These are phyloP conservation scores for Lippia alba DNA, from an alignment of 305 asterid genomes.

Conservation along the genomic window DNA sequence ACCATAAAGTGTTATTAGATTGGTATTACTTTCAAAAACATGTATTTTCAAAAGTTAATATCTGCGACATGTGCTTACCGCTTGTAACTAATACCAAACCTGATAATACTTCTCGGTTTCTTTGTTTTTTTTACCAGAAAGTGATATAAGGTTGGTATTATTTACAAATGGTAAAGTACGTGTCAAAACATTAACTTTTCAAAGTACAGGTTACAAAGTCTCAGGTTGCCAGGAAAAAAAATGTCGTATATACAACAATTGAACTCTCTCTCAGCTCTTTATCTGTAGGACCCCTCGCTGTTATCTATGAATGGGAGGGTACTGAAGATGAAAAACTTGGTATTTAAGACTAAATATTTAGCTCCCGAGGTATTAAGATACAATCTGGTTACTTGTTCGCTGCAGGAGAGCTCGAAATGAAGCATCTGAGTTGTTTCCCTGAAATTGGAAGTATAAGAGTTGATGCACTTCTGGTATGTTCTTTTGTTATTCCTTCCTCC, in stretches of 20 bases:
- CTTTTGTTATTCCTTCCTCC: conserved; percentile 5
- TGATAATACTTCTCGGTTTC: too few species aligned
- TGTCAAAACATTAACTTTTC: too few species aligned
- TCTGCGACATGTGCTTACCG: too few species aligned
- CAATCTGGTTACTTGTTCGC: conserved; percentile 28
- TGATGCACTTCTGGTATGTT: conserved; percentile 54
- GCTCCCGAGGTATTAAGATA: conserved; percentile 7
- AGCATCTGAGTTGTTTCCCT: conserved; percentile 67
- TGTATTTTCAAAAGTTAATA: too few species aligned
- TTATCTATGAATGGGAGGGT: background rate
- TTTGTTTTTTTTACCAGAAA: too few species aligned
- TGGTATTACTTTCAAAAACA: too few species aligned
- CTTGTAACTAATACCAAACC: too few species aligned
- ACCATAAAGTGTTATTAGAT: too few species aligned
- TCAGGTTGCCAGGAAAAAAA: too few species aligned
- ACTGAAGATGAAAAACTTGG: background rate
- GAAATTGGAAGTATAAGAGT: conserved; percentile 54
- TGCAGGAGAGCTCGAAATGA: conserved; percentile 65
- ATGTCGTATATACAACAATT: conserved; percentile 1
- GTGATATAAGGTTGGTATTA: too few species aligned
- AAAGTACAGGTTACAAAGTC: too few species aligned
- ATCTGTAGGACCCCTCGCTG: background rate
- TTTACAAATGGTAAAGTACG: too few species aligned
- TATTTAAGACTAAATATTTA: background rate
- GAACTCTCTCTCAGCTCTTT: conserved; percentile 9